phyloP scores from a whole-genome alignment of 2,329 filamentous ascomycete genomes.

The Sporothrix luriei region DNA sequence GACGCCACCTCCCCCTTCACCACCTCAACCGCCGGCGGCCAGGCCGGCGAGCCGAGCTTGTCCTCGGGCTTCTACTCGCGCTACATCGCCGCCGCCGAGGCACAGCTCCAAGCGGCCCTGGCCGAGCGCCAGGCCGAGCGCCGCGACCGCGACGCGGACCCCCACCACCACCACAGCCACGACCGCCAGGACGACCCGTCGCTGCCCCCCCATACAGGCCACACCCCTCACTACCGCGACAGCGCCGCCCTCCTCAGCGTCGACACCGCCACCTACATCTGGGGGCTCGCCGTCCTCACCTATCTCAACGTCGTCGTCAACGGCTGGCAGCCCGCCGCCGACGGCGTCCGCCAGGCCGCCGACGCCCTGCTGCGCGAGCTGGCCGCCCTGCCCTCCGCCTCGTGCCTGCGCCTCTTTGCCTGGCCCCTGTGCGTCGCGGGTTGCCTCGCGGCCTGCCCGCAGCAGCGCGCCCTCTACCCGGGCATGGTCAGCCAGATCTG shows the following conservation, averaged over 20 bases:
- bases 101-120: neutral
- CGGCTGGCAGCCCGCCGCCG: conserved; percentile 48
- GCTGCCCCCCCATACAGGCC: neutral
- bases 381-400: conserved; percentile 38
- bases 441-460: conserved; percentile 43
- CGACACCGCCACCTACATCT: conserved; percentile 44
- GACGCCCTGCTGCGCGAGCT: conserved; percentile 34
- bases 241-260: conserved; percentile 4
- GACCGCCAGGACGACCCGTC: neutral
- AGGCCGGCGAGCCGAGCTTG: neutral
- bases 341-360: conserved; percentile 34
- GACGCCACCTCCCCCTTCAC: neutral
- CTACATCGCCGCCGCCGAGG: conserved; percentile 25
- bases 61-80: conserved; percentile 28
- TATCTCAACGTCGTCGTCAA: conserved; percentile 54
- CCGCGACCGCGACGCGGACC: neutral
- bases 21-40: neutral
- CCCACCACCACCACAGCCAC: neutral
- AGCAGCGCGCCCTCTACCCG: conserved; percentile 45
- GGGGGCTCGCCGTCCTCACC: conserved; percentile 52
- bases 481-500: conserved; percentile 48
- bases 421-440: conserved; percentile 47
- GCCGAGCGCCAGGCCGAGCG: neutral
- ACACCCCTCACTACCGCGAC: neutral
- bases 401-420: conserved; percentile 42